Percentiles rank a stretch among this genome's conserved stretches.
Evolutionary conservation across 345 rosid species (phyloP).

Genomic region (Passiflora organensis): DNA sequence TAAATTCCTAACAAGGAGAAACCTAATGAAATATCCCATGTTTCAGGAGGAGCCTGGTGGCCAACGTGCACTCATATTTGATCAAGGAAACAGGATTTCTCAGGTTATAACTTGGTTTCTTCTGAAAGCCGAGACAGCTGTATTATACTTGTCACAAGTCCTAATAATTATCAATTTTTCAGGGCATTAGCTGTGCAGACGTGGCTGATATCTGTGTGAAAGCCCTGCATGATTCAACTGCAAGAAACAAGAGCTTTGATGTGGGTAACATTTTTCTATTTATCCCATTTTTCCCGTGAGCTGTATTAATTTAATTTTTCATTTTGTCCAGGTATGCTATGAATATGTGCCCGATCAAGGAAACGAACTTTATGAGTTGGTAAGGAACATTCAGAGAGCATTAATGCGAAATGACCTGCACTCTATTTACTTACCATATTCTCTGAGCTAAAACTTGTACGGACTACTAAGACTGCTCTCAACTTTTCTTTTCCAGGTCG

Average conservation of each 20-base stretch:
- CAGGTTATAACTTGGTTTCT: conserved; percentile 44
- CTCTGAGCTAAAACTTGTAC: too few species aligned
- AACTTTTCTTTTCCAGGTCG: conserved; percentile 46
- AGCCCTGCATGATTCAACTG: conserved; percentile 84
- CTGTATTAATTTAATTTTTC: not conserved
- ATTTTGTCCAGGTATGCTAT: conserved; percentile 63
- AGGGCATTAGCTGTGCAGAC: conserved; percentile 89
- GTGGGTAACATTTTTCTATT: conserved; percentile 35
- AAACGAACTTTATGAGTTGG: conserved; percentile 85
- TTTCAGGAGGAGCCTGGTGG: conserved; percentile 97
- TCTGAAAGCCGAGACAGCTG: not conserved
- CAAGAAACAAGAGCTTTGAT: conserved; percentile 95
- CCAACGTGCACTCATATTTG: conserved; percentile 90
- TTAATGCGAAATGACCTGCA: not conserved
- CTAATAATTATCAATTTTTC: conserved; percentile 11
- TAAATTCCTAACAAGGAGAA: too few species aligned
- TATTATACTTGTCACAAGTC: not conserved
- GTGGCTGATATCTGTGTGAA: conserved; percentile 92
- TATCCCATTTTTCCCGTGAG: not conserved
- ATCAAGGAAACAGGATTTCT: conserved; percentile 89
- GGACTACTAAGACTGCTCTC: not conserved
- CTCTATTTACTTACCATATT: too few species aligned
- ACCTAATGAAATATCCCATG: not conserved
- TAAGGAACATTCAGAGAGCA: conserved; percentile 20
- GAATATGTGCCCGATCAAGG: conserved; percentile 89